Evolutionary conservation across 768 basidiomycete species (phyloP), one percentile per base, ranked within the genome.

Genomic region (Nidularia sp.): DNA sequence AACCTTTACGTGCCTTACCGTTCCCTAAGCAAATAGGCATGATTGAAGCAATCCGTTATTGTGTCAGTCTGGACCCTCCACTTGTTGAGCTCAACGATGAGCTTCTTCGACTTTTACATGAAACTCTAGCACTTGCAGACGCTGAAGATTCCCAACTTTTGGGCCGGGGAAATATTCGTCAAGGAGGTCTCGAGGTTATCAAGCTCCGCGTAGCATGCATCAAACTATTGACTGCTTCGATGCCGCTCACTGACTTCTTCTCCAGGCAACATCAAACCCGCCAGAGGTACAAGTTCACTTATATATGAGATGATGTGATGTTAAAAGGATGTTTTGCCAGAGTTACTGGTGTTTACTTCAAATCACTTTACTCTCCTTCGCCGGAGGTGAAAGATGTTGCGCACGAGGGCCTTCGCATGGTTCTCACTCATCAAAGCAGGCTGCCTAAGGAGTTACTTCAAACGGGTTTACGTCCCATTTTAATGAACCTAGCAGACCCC

Each of bases 401-500:
- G 0, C 93, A 98, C 57, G 91, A 97, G 55, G 93, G 93, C 32
- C 80, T 98, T 36, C 81, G 87, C 53, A 87, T 90, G 74, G 93
- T 98, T 8, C 75, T 98, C 35, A 83, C 83, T 3, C 88, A 93
- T 61, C 95, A 98, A 66, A 86, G 84, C 54, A 86, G 96, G 49
- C 77, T 99, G 47, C 97, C 97, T 0, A 95, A 93, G 64, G 97
- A 98, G 56, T 79, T 98, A 39, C 71, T 99, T 41, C 97, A 99
- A 67, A 91, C 92, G 0, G 97, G 97, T 2, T 73, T 99, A 29
- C 88, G 96, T 15, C 97, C 97, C 0, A 98, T 99, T 57, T 70
- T 98, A 52, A 97, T 98, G 88, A 98, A 98, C 63, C 82, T 99
- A 25, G 94, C 95, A 2, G 97, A 98, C 69, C 91, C 95, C 35